These are phyloP conservation scores for Schizochytrium sp. DNA, from an alignment of 108 stramenopile species.

Conservation along the genomic window DNA sequence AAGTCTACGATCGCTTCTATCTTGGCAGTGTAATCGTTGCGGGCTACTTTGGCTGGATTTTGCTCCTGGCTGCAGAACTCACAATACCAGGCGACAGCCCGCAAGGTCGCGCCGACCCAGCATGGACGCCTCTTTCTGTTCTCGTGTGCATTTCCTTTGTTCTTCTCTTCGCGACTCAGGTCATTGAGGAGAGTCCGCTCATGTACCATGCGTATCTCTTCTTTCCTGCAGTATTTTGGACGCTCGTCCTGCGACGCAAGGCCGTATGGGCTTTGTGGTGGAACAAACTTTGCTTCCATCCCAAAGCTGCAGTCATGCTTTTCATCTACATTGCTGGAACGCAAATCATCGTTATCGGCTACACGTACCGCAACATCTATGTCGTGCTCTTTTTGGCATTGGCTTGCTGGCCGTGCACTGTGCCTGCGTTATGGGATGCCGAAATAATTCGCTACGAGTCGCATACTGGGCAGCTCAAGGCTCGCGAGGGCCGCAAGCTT, in stretches of 20 bases:
- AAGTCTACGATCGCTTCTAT: not conserved
- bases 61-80: not conserved
- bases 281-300: not conserved
- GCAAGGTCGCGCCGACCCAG: not conserved
- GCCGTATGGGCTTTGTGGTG: not conserved
- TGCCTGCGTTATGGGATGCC: not conserved
- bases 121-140: not conserved
- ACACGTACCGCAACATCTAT: not conserved
- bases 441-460: not conserved
- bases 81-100: not conserved
- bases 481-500: not conserved
- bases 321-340: not conserved
- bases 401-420: not conserved
- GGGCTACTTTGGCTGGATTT: constrained; percentile 1
- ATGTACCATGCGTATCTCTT: not conserved
- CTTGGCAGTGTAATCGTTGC: not conserved
- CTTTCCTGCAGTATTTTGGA: not conserved
- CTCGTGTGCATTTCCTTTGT: not conserved
- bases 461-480: not conserved
- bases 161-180: not conserved
- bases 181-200: not conserved
- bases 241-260: not conserved
- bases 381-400: not conserved
- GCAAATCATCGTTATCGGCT: not conserved
- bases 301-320: not conserved